Conservation (phyloP, 345 rosid genomes). For the Salix koriyanagi region DNA sequence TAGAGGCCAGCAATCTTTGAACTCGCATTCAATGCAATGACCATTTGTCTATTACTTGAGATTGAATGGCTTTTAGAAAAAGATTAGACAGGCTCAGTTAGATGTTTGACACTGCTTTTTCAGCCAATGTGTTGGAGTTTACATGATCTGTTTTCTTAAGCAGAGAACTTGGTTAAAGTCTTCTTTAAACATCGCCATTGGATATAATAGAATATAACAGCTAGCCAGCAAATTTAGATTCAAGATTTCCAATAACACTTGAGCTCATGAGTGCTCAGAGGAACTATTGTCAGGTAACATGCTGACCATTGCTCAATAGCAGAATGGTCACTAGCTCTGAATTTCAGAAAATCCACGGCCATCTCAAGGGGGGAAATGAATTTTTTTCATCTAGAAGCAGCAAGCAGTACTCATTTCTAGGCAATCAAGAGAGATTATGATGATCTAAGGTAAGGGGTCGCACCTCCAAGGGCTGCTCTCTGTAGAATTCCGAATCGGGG, state of each 20-base stretch:
- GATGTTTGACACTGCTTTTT: not conserved
- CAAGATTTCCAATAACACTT: not conserved
- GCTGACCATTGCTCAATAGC: not conserved
- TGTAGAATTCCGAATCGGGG: constrained; percentile 47
- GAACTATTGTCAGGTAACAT: not conserved
- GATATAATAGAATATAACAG: not conserved
- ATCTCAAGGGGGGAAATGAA: not conserved
- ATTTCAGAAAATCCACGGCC: not conserved
- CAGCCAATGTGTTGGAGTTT: not conserved
- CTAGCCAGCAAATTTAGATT: not conserved
- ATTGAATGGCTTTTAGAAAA: not conserved
- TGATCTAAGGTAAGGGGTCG: constrained; percentile 21
- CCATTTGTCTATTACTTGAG: not conserved
- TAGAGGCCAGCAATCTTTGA: not conserved
- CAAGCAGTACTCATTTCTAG: constrained; percentile 1
- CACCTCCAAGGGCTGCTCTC: constrained; percentile 87
- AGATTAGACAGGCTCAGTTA: not conserved
- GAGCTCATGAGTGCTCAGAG: not conserved
- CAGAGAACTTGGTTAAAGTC: not conserved
- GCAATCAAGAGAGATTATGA: constrained; percentile 4
- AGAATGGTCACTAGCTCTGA: not conserved
- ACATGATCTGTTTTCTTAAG: not conserved
- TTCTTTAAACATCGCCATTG: not conserved
- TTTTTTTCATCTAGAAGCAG: not conserved
- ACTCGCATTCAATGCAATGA: not conserved